Evolutionary conservation across 2,329 filamentous ascomycete genomes (phyloP), one percentile per base, ranked within the genome.

Genomic region (Colletotrichum falcatum): DNA sequence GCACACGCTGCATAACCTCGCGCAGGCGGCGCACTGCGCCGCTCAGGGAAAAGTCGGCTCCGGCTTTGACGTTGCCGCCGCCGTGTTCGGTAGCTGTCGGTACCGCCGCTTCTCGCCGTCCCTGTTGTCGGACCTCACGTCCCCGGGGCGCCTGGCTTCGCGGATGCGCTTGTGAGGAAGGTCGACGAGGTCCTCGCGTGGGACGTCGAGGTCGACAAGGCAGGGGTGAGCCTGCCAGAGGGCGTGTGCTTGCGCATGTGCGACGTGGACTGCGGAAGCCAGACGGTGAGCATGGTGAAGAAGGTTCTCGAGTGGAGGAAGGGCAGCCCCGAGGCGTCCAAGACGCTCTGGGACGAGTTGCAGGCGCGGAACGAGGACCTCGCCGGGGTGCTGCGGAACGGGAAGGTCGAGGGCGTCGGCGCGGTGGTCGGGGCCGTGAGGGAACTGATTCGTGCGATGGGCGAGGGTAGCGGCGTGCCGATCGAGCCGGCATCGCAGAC

Each of bases 31-130:
- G 5, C 96, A 99, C 83, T 98, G 95, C 78, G 94, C 95, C 1
- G 96, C 96, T 0, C 96, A 99, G 83, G 96, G 96, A 30, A 99
- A 99, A 81, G 91, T 99, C 23, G 96, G 96, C 60, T 96, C 93
- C 0, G 96, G 96, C 26, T 99, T 99, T 79, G 96, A 99, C 79
- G 92, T 99, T 62, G 96, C 95, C 0, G 91, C 93, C 33, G 96
- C 96, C 23, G 94, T 97, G 20, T 98, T 94, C 80, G 96, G 96
- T 20, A 95, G 93, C 20, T 97, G 94, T 79, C 85, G 92, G 14
- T 99, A 99, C 85, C 89, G 92, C 26, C 91, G 96, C n/a, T 99
- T 99, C 83, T 95, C 93, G 0, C 95, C 96, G 0, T 83, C 86
- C 0, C 85, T 97, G 16, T 86, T 99, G 1, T 84, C 87, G 62